These are phyloP conservation scores for Clitoria ternatea DNA, from an alignment of 306 rosid species.

Conservation along the genomic window DNA sequence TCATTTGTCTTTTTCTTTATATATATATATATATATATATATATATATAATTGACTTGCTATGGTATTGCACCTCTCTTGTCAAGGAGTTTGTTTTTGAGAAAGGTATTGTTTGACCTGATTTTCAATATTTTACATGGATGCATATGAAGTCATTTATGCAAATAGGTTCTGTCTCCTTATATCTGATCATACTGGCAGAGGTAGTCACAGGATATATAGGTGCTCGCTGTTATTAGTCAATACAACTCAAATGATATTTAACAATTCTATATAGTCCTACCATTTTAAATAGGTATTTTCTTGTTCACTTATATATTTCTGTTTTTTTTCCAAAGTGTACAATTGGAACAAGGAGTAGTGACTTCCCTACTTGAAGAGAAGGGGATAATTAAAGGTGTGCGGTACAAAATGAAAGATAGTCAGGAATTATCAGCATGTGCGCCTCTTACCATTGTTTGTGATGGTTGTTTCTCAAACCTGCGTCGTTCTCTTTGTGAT, in stretches of 20 bases:
- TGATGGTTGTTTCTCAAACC: conserved; percentile 95
- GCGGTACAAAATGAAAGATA: conserved; percentile 67
- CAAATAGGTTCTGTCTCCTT: neutral
- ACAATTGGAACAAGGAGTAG: conserved; percentile 81
- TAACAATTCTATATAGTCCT: neutral
- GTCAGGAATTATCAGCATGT: conserved; percentile 57
- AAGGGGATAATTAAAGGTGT: conserved; percentile 80
- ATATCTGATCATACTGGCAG: neutral
- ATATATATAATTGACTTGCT: neutral
- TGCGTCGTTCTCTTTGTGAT: conserved; percentile 86
- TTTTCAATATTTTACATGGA: neutral
- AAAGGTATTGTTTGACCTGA: neutral
- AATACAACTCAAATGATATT: neutral
- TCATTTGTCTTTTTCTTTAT: neutral
- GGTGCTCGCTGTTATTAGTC: neutral
- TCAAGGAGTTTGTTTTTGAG: neutral
- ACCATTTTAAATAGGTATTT: neutral
- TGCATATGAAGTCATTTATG: neutral
- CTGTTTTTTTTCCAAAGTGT: conserved; percentile 39
- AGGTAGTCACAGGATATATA: neutral
- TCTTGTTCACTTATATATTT: neutral
- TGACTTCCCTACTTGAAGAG: conserved; percentile 86
- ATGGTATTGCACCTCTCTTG: neutral
- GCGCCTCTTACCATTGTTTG: conserved; percentile 92
- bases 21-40: no score